Conservation (phyloP, 2,329 filamentous ascomycete genomes). For the Penicillium sp. region DNA sequence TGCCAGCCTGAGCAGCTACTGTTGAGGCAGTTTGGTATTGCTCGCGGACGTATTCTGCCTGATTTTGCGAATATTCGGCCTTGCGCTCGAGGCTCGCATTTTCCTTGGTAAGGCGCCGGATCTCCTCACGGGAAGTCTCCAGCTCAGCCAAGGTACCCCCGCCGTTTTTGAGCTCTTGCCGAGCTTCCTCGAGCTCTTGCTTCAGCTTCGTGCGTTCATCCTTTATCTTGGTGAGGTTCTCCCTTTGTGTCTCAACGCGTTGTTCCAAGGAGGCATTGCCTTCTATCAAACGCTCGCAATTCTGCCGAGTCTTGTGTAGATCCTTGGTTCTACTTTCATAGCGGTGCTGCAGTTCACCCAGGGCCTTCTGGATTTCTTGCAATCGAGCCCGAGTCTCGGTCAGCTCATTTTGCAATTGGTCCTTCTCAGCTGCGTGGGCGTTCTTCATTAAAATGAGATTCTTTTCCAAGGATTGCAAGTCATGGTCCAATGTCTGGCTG, state of each 20-base stretch:
- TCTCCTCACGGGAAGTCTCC: slow-evolving; percentile 42
- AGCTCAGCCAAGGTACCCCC: slow-evolving; percentile 43
- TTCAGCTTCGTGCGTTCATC: slow-evolving; percentile 40
- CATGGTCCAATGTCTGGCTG: slow-evolving; percentile 32
- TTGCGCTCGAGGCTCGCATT: slow-evolving; percentile 37
- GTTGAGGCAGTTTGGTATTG: slow-evolving; percentile 50
- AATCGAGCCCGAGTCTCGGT: slow-evolving; percentile 27
- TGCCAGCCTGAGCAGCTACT: slow-evolving; percentile 42
- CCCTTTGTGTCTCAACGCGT: slow-evolving; percentile 35
- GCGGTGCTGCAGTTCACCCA: slow-evolving; percentile 43
- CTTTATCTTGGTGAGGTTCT: slow-evolving; percentile 41
- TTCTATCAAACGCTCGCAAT: slow-evolving; percentile 35
- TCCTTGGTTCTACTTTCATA: slow-evolving; percentile 44
- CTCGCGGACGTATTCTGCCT: slow-evolving; percentile 46
- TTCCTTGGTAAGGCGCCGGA: slow-evolving; percentile 36
- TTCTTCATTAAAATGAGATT: slow-evolving; percentile 32
- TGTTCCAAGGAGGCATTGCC: slow-evolving; percentile 30
- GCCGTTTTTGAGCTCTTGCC: slow-evolving; percentile 39
- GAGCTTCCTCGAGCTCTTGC: slow-evolving; percentile 40
- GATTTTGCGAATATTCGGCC: slow-evolving; percentile 42
- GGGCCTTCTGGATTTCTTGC: slow-evolving; percentile 32
- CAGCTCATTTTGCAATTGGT: slow-evolving; percentile 30
- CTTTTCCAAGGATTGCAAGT: slow-evolving; percentile 29
- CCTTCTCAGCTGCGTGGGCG: slow-evolving; percentile 31
- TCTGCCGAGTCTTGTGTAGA: slow-evolving; percentile 37